Conservation (phyloP, 495 filamentous ascomycete species). For the Annulohypoxylon bovei region DNA sequence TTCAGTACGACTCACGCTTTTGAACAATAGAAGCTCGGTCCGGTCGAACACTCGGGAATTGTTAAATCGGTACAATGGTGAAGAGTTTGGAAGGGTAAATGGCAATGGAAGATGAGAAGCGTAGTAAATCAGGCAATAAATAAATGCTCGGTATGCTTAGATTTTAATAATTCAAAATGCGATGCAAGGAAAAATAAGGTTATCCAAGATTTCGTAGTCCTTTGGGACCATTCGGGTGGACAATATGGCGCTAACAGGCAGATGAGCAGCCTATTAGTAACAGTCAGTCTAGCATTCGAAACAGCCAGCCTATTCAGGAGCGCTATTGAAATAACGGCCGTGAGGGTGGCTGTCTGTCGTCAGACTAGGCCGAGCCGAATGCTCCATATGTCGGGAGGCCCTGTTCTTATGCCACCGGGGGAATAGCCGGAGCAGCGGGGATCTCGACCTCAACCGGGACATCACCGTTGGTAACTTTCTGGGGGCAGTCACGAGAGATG, state of each 20-base stretch:
- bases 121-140: slow-evolving; percentile 27
- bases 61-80: slow-evolving; percentile 18
- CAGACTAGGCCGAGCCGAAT: slow-evolving; percentile 14
- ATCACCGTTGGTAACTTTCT: slow-evolving; percentile 64
- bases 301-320: not conserved
- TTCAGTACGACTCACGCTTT: slow-evolving; percentile 13
- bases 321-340: not conserved
- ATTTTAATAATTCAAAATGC: slow-evolving; percentile 39
- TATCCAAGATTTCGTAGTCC: slow-evolving; percentile 27
- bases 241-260: slow-evolving; percentile 15
- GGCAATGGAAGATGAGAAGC: slow-evolving; percentile 12
- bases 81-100: slow-evolving; percentile 6
- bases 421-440: slow-evolving; percentile 44
- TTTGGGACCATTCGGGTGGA: slow-evolving; percentile 1
- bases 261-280: not conserved
- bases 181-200: slow-evolving; percentile 28
- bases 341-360: not conserved
- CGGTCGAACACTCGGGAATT: slow-evolving; percentile 10
- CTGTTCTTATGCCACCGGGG: slow-evolving; percentile 48
- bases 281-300: slow-evolving; percentile 2
- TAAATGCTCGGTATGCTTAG: slow-evolving; percentile 36
- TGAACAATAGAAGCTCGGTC: slow-evolving; percentile 6
- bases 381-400: not conserved
- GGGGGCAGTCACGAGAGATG: slow-evolving; percentile 93
- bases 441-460: slow-evolving; percentile 51